phyloP scores from a whole-genome alignment of 805 yeast genomes.

The Limtongia smithiae region DNA sequence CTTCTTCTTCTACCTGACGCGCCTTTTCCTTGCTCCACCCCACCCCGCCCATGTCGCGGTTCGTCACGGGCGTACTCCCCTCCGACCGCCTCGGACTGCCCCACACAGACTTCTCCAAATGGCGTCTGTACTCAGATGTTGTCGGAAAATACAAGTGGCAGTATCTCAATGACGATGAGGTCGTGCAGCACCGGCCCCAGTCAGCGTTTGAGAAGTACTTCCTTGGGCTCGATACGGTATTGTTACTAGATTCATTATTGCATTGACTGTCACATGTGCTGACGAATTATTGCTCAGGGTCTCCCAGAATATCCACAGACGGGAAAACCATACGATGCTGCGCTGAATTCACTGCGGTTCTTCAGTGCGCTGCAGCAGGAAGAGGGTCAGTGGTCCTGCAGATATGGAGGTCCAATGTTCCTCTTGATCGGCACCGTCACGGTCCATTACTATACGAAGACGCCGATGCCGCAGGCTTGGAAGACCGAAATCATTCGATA shows the following conservation, averaged over 20 bases:
- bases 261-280: neutral
- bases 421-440: conserved; percentile 86
- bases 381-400: conserved; percentile 80
- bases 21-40: too few relatives aligned
- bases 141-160: conserved; percentile 68
- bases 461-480: conserved; percentile 63
- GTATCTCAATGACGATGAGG: conserved; percentile 45
- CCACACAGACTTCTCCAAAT: conserved; percentile 61
- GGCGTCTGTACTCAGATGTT: conserved; percentile 71
- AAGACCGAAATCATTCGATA: conserved; percentile 74
- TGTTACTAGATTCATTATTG: neutral
- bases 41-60: conserved; percentile 27
- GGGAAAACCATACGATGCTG: conserved; percentile 54
- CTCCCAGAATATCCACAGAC: conserved; percentile 38
- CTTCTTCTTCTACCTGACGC: too few relatives aligned
- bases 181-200: conserved; percentile 40
- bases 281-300: conserved; percentile 28
- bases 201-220: conserved; percentile 55
- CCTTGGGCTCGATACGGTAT: conserved; percentile 40
- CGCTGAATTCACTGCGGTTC: conserved; percentile 70
- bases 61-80: conserved; percentile 5
- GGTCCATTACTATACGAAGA: conserved; percentile 64
- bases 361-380: conserved; percentile 67
- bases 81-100: conserved; percentile 71
- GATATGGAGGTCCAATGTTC: conserved; percentile 97